Base-by-base conservation (phyloP, 495 filamentous ascomycete species). In the Chlorociboria aeruginascens region DNA sequence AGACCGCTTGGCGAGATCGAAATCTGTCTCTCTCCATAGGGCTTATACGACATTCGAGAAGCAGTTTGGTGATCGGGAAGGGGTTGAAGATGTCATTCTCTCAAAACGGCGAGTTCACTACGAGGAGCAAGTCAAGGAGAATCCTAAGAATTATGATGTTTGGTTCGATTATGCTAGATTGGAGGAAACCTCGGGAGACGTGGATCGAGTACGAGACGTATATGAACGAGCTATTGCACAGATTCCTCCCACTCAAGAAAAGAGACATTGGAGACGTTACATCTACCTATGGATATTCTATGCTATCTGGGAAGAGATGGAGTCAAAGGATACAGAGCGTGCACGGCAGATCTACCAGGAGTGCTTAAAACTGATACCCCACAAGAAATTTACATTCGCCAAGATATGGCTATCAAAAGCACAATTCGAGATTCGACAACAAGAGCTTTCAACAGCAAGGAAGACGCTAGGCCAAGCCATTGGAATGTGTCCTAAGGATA, bases 281-380 rank as follows among this genome's bases (percentile, higher is more conserved):
- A 94, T 98, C 51, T 98, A 95, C 63, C 76, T 98, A 3, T 98
- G 90, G 85, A 78, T 96, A 39, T 95, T 96, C 68, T 98, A 98
- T 65, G 92, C 93, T 1, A 65, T 95, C 13, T 97, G 82, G 79
- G 90, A 96, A 62, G 92, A 97, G 59, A 78, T 82, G 71, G 82
- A 88, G 46, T 76, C 77, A 20, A 82, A 83, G 53, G 89, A 97
- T 56, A 61, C 78, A 32, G 75, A 82, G 16, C 81, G 93, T 32
- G 88, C 90, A 7, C 77, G 85, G 29, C 85, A 95, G 57, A 86
- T 98, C 54, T 97, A 95, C 67, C 73, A 84, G 48, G 85, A 90
- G 52, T 94, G 86, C 51, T 66, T 97, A 32, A 82, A 81, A 55
- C 67, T 96, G 20, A 82, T 97, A 52, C 93, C 92, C 0, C 90